Conservation (phyloP, 1,139 yeast genomes). For the Saccharomyces hybrid region DNA sequence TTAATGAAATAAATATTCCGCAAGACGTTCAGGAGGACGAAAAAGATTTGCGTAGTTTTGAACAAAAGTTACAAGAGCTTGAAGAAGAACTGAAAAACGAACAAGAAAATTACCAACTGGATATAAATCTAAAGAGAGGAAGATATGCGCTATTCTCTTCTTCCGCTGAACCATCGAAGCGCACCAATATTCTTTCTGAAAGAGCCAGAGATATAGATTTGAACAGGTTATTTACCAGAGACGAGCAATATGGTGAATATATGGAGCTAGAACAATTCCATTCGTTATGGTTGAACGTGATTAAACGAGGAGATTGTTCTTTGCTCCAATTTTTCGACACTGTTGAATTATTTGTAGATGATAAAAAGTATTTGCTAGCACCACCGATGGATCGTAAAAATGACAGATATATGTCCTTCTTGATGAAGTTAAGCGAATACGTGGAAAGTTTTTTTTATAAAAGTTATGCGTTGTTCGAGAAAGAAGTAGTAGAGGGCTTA, state of each 20-base stretch:
- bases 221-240: conserved; percentile 44
- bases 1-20: background rate
- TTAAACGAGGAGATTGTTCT: conserved; percentile 30
- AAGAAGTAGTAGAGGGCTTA: conserved; percentile 31
- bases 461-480: conserved; percentile 44
- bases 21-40: background rate
- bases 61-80: conserved; percentile 34
- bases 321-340: conserved; percentile 45
- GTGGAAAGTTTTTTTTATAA: conserved; percentile 40
- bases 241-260: conserved; percentile 58
- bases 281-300: conserved; percentile 43
- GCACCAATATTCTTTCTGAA: conserved; percentile 38
- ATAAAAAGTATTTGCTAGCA: conserved; percentile 19
- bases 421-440: conserved; percentile 40
- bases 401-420: conserved; percentile 37
- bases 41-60: conserved; percentile 38
- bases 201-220: conserved; percentile 44
- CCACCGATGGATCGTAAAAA: conserved; percentile 29
- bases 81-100: conserved; percentile 30
- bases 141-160: conserved; percentile 22
- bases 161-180: conserved; percentile 6
- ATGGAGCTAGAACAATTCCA: conserved; percentile 51
- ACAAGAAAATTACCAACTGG: conserved; percentile 30
- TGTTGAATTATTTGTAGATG: conserved; percentile 34
- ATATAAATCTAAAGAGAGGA: conserved; percentile 17